These are phyloP conservation scores for Gloeostereum incarnatum DNA, from an alignment of 768 basidiomycete species.

Conservation along the genomic window DNA sequence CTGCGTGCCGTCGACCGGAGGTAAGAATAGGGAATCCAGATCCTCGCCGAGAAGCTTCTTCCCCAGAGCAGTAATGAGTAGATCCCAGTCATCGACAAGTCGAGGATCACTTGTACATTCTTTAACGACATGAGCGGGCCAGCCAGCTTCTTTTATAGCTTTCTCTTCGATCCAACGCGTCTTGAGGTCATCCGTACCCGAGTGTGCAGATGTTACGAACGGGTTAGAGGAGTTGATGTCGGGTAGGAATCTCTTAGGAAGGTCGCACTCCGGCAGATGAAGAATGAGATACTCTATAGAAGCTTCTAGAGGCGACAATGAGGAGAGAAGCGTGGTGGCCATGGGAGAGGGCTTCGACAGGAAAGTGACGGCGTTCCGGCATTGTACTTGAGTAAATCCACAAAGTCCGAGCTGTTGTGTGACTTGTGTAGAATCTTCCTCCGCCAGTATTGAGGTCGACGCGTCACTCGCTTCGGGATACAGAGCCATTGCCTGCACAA, in stretches of 20 bases:
- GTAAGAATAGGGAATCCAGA: slow-evolving; percentile 5
- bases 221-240: slow-evolving; percentile 56
- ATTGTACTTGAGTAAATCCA: slow-evolving; percentile 56
- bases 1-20: slow-evolving; percentile 8
- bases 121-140: slow-evolving; percentile 64
- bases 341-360: slow-evolving; percentile 49
- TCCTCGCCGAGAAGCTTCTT: slow-evolving; percentile 39
- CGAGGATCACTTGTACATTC: slow-evolving; percentile 31
- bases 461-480: slow-evolving; percentile 37
- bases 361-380: slow-evolving; percentile 42
- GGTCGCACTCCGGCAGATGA: slow-evolving; percentile 78
- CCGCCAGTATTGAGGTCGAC: slow-evolving; percentile 23
- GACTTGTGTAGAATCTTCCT: slow-evolving; percentile 33
- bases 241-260: slow-evolving; percentile 66
- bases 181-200: slow-evolving; percentile 54
- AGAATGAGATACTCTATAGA: slow-evolving; percentile 80
- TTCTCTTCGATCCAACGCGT: slow-evolving; percentile 76
- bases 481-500: slow-evolving; percentile 36
- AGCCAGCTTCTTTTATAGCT: slow-evolving; percentile 77
- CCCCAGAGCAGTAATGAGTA: slow-evolving; percentile 47
- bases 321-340: slow-evolving; percentile 49
- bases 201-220: slow-evolving; percentile 58
- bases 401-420: slow-evolving; percentile 47
- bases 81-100: slow-evolving; percentile 38
- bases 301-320: slow-evolving; percentile 60